Evolutionary conservation across 2,329 filamentous ascomycete species (phyloP).

Genomic region (Aspergillus sp.): DNA sequence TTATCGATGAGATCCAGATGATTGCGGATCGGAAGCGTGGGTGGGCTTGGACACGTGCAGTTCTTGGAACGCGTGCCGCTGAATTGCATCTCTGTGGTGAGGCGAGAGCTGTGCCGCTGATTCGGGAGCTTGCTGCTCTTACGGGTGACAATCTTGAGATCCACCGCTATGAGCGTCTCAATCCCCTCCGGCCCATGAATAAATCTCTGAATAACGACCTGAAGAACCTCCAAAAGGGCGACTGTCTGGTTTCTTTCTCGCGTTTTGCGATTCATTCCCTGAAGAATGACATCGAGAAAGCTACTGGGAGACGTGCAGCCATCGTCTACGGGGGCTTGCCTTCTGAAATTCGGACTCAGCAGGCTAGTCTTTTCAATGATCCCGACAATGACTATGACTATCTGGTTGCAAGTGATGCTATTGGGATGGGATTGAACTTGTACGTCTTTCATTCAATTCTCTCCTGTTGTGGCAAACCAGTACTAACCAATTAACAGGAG

Average conservation of each 20-base stretch:
- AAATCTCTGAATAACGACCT: conserved; percentile 58
- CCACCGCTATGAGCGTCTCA: conserved; percentile 76
- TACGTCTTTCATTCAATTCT: conserved; percentile 38
- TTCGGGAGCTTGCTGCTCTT: conserved; percentile 66
- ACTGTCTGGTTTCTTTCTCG: conserved; percentile 82
- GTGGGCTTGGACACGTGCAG: conserved; percentile 88
- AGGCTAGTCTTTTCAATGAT: conserved; percentile 90
- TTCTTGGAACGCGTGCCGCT: conserved; percentile 76
- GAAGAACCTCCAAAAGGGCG: conserved; percentile 68
- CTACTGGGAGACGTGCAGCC: conserved; percentile 72
- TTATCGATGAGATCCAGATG: conserved; percentile 99
- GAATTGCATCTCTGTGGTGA: conserved; percentile 94
- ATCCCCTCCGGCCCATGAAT: conserved; percentile 60
- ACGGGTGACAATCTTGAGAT: conserved; percentile 76
- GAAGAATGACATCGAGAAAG: conserved; percentile 66
- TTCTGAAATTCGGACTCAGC: conserved; percentile 83
- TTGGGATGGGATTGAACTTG: conserved; percentile 94
- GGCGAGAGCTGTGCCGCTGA: conserved; percentile 67
- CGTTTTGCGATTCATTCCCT: conserved; percentile 72
- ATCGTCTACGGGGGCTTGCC: conserved; percentile 89
- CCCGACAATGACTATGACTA: conserved; percentile 93
- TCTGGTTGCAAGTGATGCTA: conserved; percentile 86
- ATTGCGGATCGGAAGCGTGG: conserved; percentile 71
- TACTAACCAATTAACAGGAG: conserved; percentile 37
- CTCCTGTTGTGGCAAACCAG: background rate